Conservation (phyloP, 495 filamentous ascomycete species). For the Podospora pseudoanserina region DNA sequence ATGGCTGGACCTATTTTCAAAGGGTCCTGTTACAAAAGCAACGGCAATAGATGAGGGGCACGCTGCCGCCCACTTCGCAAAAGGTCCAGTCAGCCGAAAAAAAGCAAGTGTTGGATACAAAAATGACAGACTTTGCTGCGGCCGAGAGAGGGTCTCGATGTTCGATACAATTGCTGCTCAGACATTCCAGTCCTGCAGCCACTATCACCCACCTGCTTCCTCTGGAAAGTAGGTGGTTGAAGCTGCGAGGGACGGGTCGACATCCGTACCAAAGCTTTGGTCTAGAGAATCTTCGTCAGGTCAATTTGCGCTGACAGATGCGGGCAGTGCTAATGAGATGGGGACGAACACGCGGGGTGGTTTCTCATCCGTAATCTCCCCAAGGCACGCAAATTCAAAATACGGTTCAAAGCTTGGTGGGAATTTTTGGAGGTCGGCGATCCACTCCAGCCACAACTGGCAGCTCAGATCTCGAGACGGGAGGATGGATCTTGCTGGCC, state of each 20-base stretch:
- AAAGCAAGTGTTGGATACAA: neutral
- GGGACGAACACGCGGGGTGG: neutral
- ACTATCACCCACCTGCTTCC: neutral
- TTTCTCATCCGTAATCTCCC: neutral
- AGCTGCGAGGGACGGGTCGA: neutral
- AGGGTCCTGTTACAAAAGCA: neutral
- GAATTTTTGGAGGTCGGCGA: conserved; percentile 6
- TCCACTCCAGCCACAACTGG: conserved; percentile 7
- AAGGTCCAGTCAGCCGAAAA: conserved; percentile 1
- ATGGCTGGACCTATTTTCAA: neutral
- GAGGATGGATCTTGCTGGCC: neutral
- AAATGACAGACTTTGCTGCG: neutral
- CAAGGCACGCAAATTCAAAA: neutral
- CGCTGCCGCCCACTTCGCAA: neutral
- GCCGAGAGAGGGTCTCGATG: neutral
- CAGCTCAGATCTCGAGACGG: neutral
- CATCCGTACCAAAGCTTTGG: neutral
- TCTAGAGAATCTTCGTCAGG: neutral
- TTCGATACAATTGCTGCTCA: neutral
- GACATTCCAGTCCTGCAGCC: conserved; percentile 8
- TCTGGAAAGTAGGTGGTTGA: neutral
- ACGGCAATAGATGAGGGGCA: neutral
- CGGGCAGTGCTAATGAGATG: neutral
- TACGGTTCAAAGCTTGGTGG: neutral
- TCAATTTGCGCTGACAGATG: neutral